Conservation (phyloP, 139 green algal species). For the Deuterostichococcus epilithicus region DNA sequence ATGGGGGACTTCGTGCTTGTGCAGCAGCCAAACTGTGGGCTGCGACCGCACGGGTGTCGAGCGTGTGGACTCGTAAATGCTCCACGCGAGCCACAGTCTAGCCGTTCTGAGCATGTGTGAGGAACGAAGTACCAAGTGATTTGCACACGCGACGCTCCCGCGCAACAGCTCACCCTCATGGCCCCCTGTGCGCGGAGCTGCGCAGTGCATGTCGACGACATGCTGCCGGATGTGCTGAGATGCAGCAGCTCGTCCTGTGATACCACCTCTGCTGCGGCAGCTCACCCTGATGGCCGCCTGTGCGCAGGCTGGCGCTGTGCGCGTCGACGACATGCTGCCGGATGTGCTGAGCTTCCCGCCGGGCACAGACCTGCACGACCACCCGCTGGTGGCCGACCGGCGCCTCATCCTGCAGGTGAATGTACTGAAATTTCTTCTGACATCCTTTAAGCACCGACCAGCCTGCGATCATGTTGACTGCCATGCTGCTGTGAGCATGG, state of each 20-base stretch:
- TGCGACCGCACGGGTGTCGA: no score
- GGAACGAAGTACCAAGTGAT: no score
- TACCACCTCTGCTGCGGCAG: background rate
- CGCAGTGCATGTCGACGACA: slow-evolving; percentile 31
- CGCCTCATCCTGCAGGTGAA: slow-evolving; percentile 70
- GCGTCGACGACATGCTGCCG: slow-evolving; percentile 59
- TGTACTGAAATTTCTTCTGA: background rate
- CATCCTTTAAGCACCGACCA: background rate
- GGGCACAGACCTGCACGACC: slow-evolving; percentile 83
- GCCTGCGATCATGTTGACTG: no score
- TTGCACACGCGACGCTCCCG: no score
- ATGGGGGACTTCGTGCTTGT: no score
- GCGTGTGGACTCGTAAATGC: no score
- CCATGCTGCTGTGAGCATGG: no score
- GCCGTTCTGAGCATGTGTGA: no score
- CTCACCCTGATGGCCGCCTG: background rate
- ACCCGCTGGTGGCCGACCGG: slow-evolving; percentile 73
- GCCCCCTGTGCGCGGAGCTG: slow-evolving; percentile 1
- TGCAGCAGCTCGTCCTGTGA: background rate
- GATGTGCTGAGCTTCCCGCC: slow-evolving; percentile 82
- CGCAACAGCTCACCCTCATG: background rate
- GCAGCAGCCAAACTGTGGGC: no score
- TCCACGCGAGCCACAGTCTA: no score
- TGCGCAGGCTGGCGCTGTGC: slow-evolving; percentile 7
- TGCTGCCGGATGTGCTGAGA: slow-evolving; percentile 78